Percentiles rank a stretch among this genome's conserved stretches.
Conservation (phyloP, 2,329 filamentous ascomycete species). For the Microcyclosporella mali region DNA sequence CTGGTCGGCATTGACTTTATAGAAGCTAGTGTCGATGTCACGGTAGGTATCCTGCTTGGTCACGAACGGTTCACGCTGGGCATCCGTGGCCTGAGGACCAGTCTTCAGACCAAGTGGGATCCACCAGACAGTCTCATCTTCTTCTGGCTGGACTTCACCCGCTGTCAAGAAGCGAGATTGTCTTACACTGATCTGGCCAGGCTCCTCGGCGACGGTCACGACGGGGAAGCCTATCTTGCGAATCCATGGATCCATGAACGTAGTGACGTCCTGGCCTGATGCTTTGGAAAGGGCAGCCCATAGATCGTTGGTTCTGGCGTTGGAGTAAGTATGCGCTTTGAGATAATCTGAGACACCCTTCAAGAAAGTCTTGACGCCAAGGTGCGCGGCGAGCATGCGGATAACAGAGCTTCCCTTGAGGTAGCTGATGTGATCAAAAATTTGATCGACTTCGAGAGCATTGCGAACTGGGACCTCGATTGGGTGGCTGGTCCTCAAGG, state of each 20-base stretch:
- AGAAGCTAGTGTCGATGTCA: slow-evolving; percentile 72
- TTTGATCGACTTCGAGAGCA: slow-evolving; percentile 93
- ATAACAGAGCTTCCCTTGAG: slow-evolving; percentile 94
- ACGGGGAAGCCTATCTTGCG: slow-evolving; percentile 92
- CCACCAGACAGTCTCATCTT: slow-evolving; percentile 94
- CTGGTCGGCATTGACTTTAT: slow-evolving; percentile 87
- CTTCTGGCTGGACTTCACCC: slow-evolving; percentile 83
- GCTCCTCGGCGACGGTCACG: slow-evolving; percentile 76
- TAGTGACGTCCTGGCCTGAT: slow-evolving; percentile 77
- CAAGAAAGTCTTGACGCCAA: slow-evolving; percentile 82
- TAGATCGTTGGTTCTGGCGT: slow-evolving; percentile 85
- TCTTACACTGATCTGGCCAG: slow-evolving; percentile 71
- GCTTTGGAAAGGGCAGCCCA: slow-evolving; percentile 85
- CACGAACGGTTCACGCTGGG: slow-evolving; percentile 63
- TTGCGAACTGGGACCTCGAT: slow-evolving; percentile 94
- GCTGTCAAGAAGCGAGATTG: slow-evolving; percentile 88
- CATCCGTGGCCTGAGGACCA: slow-evolving; percentile 57
- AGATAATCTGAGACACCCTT: slow-evolving; percentile 86
- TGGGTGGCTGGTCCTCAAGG: slow-evolving; percentile 84
- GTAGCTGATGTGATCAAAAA: slow-evolving; percentile 96
- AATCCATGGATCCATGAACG: slow-evolving; percentile 93
- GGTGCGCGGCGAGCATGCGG: slow-evolving; percentile 87
- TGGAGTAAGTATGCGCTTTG: slow-evolving; percentile 77
- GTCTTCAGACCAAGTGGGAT: slow-evolving; percentile 81
- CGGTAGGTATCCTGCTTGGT: slow-evolving; percentile 70